These are phyloP conservation scores for Neurospora sp. DNA, from an alignment of 495 filamentous ascomycete genomes.

Conservation along the genomic window DNA sequence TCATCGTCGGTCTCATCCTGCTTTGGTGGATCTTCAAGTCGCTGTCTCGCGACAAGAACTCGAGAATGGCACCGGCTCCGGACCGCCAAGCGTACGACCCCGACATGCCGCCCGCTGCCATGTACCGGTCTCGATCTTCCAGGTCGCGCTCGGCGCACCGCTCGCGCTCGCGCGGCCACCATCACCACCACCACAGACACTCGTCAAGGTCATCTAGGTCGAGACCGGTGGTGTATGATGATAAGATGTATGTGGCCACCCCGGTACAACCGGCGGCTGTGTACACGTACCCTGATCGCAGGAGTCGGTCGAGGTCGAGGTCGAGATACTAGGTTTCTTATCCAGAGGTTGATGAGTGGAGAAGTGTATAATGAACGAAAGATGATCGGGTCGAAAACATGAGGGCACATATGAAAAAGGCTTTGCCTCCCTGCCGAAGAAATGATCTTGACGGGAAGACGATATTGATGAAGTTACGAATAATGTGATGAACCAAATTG, in stretches of 20 bases:
- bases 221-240: background rate
- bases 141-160: background rate
- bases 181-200: background rate
- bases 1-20: conserved; percentile 15
- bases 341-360: background rate
- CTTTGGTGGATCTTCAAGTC: conserved; percentile 14
- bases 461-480: background rate
- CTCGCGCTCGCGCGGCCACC: background rate
- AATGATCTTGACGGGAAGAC: background rate
- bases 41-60: background rate
- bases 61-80: conserved; percentile 1
- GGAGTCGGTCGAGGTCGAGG: background rate
- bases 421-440: background rate
- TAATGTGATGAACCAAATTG: background rate
- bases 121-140: conserved; percentile 4
- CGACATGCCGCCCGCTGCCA: conserved; percentile 3
- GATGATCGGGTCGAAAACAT: background rate
- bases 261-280: background rate
- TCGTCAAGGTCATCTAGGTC: background rate
- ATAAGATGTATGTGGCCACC: background rate
- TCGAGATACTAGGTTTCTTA: background rate
- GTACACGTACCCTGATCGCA: background rate
- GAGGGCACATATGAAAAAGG: background rate
- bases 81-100: conserved; percentile 19
- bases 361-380: background rate